A percentile compares a stretch with the other conserved stretches of the same genome.
Conservation (phyloP, 2,329 filamentous ascomycete genomes). For the Botrytis fabae region DNA sequence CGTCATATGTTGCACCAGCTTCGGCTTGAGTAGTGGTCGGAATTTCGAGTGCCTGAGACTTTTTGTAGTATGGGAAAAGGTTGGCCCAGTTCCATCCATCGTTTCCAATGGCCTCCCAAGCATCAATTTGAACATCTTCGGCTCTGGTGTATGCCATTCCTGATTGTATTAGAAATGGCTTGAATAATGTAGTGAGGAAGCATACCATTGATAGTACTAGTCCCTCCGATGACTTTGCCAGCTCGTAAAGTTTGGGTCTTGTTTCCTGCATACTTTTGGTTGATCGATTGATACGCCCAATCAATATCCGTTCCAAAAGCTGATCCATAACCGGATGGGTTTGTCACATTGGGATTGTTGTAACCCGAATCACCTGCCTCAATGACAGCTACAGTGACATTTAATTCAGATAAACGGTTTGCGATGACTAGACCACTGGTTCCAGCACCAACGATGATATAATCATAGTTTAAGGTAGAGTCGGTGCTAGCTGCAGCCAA, state of each 20-base stretch:
- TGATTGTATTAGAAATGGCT: slow-evolving; percentile 24
- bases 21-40: slow-evolving; percentile 42
- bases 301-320: slow-evolving; percentile 28
- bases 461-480: slow-evolving; percentile 15
- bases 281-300: slow-evolving; percentile 37
- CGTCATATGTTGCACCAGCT: slow-evolving; percentile 43
- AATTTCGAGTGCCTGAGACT: slow-evolving; percentile 28
- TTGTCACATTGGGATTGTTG: slow-evolving; percentile 10
- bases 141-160: slow-evolving; percentile 44
- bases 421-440: slow-evolving; percentile 23
- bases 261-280: slow-evolving; percentile 40
- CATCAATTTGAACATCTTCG: slow-evolving; percentile 42
- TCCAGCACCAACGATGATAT: slow-evolving; percentile 24
- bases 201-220: slow-evolving; percentile 45
- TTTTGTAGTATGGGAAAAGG: slow-evolving; percentile 37
- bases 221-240: slow-evolving; percentile 47
- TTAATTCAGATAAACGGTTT: slow-evolving; percentile 9
- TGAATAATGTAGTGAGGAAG: slow-evolving; percentile 37
- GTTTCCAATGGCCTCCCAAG: slow-evolving; percentile 43
- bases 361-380: slow-evolving; percentile 19
- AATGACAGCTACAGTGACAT: slow-evolving; percentile 24
- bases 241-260: slow-evolving; percentile 40
- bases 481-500: background rate
- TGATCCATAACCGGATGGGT: slow-evolving; percentile 22
- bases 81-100: slow-evolving; percentile 42